A percentile compares a stretch with the other conserved stretches of the same genome.
Conservation (phyloP, 2,329 filamentous ascomycete genomes). For the Hymenoscyphus salicellus region DNA sequence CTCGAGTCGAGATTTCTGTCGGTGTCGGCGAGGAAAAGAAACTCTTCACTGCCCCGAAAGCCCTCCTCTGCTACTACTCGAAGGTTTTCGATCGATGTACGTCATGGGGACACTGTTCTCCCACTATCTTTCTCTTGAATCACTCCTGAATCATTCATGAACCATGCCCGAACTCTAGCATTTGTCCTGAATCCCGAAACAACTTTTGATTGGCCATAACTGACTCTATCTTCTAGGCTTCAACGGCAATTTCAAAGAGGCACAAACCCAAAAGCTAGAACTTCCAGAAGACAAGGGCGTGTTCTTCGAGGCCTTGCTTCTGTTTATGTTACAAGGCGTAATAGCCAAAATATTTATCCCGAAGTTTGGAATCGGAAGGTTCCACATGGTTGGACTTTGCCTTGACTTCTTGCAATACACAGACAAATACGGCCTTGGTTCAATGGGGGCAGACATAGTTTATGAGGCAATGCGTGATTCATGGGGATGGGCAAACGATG, state of each 20-base stretch:
- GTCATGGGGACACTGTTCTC: no score
- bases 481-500: not conserved
- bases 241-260: conserved; percentile 11
- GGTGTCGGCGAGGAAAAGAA: not conserved
- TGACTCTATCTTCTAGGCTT: conserved; percentile 1
- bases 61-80: conserved; percentile 16
- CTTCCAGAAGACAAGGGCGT: not conserved
- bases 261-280: not conserved
- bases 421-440: not conserved
- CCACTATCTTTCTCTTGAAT: no score
- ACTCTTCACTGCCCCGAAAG: conserved; percentile 11
- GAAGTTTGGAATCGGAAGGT: not conserved
- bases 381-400: not conserved
- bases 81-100: conserved; percentile 14
- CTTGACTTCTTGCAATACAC: not conserved
- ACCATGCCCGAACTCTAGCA: no score
- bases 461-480: not conserved
- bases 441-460: not conserved
- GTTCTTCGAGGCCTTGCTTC: not conserved
- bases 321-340: no score
- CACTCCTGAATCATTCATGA: no score
- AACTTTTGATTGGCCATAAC: no score
- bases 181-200: no score
- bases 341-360: no score
- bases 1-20: not conserved